These are phyloP conservation scores for Neurospora sp. DNA, from an alignment of 2,329 filamentous ascomycete species.

Conservation along the genomic window DNA sequence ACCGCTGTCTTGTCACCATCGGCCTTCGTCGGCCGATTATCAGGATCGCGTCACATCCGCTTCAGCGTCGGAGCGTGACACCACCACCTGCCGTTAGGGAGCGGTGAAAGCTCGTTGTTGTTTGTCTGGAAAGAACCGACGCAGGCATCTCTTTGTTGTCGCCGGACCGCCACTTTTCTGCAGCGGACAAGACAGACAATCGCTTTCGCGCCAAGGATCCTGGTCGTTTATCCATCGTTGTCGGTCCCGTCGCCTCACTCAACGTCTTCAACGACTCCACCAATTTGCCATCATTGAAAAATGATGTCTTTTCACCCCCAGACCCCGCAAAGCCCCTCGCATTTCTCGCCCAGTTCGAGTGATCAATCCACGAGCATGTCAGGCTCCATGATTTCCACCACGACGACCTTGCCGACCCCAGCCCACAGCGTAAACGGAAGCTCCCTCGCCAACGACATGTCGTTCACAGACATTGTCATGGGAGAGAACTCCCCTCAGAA, in stretches of 20 bases:
- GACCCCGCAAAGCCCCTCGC: constrained; percentile 58
- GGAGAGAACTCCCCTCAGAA: constrained; percentile 48
- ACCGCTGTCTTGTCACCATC: neutral
- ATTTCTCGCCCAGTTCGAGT: constrained; percentile 46
- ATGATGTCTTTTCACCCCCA: constrained; percentile 59
- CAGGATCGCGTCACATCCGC: neutral
- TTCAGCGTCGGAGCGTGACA: neutral
- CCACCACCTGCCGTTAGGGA: neutral
- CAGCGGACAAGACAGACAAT: constrained; percentile 1
- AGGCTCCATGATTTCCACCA: constrained; percentile 41
- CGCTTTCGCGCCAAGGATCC: constrained; percentile 12
- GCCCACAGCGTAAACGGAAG: constrained; percentile 54
- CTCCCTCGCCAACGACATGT: constrained; percentile 33
- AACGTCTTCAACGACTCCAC: constrained; percentile 24
- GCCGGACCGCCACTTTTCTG: constrained; percentile 2
- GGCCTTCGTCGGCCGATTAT: neutral
- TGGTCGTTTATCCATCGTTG: constrained; percentile 9
- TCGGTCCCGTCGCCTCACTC: constrained; percentile 11
- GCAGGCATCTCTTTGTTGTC: neutral
- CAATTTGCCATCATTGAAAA: constrained; percentile 14
- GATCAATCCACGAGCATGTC: constrained; percentile 41
- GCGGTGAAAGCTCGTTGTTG: neutral
- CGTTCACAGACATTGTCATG: constrained; percentile 31
- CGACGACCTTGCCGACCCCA: constrained; percentile 50
- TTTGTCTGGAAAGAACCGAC: neutral